Conservation (phyloP, 495 filamentous ascomycete species). For the Elaphomyces granulatus region DNA sequence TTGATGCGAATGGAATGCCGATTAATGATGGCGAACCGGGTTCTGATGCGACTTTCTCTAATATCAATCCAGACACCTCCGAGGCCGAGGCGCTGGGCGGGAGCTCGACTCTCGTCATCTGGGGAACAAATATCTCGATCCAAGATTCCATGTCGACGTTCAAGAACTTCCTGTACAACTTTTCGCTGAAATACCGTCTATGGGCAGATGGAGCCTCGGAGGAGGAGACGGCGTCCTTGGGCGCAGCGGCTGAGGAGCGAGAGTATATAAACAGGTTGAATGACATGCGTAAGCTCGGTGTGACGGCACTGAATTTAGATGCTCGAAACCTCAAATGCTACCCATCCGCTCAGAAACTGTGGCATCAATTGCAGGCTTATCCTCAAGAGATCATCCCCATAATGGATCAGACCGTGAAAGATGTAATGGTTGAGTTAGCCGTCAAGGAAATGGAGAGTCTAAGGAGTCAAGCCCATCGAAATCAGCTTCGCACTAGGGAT, state of each 20-base stretch:
- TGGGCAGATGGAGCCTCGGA: slow-evolving; percentile 72
- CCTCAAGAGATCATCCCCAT: slow-evolving; percentile 91
- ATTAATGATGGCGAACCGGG: slow-evolving; percentile 36
- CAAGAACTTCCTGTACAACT: slow-evolving; percentile 83
- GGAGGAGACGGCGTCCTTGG: slow-evolving; percentile 50
- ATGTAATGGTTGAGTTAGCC: slow-evolving; percentile 83
- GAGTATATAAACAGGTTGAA: slow-evolving; percentile 78
- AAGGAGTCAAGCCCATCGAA: slow-evolving; percentile 35
- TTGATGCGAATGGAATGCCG: slow-evolving; percentile 68
- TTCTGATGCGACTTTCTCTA: slow-evolving; percentile 81
- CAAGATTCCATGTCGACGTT: slow-evolving; percentile 74
- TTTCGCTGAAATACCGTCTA: slow-evolving; percentile 83
- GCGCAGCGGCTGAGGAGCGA: slow-evolving; percentile 44
- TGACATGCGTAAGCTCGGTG: slow-evolving; percentile 75
- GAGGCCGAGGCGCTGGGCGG: slow-evolving; percentile 83
- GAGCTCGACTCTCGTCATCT: slow-evolving; percentile 67
- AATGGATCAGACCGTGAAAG: slow-evolving; percentile 89
- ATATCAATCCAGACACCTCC: slow-evolving; percentile 74
- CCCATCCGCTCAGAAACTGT: slow-evolving; percentile 81
- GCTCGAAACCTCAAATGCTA: slow-evolving; percentile 82
- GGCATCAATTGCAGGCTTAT: slow-evolving; percentile 86
- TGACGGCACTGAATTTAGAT: slow-evolving; percentile 75
- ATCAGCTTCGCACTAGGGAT: slow-evolving; percentile 27
- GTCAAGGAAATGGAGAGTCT: slow-evolving; percentile 63
- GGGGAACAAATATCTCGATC: slow-evolving; percentile 95